Evolutionary conservation across 805 yeast species (phyloP).

Genomic region (Schizosaccharomyces pombe): DNA sequence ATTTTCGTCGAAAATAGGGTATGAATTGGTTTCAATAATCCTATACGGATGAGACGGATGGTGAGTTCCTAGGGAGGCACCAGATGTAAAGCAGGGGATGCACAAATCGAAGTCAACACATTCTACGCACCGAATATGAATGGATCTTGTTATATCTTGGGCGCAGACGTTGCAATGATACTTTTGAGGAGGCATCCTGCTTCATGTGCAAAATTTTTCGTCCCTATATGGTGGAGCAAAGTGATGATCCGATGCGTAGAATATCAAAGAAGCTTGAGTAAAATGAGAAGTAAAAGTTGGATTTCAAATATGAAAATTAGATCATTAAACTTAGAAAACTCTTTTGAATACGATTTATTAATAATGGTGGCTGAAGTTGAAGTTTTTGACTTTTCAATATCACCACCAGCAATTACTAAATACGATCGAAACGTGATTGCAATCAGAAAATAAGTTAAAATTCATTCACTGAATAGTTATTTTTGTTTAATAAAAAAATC

Average conservation of each 20-base stretch:
- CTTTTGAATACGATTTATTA: too few species aligned
- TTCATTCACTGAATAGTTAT: too few species aligned
- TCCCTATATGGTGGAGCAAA: background rate
- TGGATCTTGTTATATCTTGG: slow-evolving; percentile 83
- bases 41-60: slow-evolving; percentile 85
- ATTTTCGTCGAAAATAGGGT: slow-evolving; percentile 66
- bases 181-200: slow-evolving; percentile 3
- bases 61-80: slow-evolving; percentile 58
- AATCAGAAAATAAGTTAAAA: too few species aligned
- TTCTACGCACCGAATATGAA: slow-evolving; percentile 73
- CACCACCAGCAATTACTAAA: too few species aligned
- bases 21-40: slow-evolving; percentile 81
- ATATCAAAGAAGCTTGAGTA: background rate
- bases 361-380: too few species aligned
- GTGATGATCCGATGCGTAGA: too few species aligned
- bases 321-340: too few species aligned
- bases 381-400: too few species aligned
- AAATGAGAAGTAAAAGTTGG: too few species aligned
- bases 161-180: slow-evolving; percentile 69
- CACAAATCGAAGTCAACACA: slow-evolving; percentile 91
- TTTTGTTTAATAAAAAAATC: too few species aligned
- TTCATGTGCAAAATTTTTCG: background rate
- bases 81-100: slow-evolving; percentile 87
- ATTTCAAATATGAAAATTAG: too few species aligned
- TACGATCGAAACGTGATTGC: too few species aligned